phyloP scores from a whole-genome alignment of 1,139 yeast genomes.

The Sugiyamaella paludigena region DNA sequence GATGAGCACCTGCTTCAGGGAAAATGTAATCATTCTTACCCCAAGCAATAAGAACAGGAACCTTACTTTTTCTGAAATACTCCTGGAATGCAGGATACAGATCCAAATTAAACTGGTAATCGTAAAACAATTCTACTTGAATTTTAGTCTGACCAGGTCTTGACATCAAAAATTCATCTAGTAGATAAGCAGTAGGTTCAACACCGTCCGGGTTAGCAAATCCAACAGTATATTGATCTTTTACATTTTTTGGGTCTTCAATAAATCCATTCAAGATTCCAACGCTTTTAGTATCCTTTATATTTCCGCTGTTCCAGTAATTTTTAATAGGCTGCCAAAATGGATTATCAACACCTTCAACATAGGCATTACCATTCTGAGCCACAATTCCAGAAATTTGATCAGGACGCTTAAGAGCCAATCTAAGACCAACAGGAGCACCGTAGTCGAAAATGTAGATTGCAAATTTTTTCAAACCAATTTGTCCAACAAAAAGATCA shows the following conservation, averaged over 20 bases:
- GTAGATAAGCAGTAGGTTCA: slow-evolving; percentile 37
- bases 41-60: slow-evolving; percentile 45
- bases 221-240: slow-evolving; percentile 38
- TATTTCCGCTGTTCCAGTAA: slow-evolving; percentile 40
- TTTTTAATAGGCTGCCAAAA: slow-evolving; percentile 42
- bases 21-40: slow-evolving; percentile 45
- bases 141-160: slow-evolving; percentile 33
- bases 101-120: slow-evolving; percentile 39
- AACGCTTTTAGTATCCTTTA: slow-evolving; percentile 19
- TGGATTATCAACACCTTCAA: slow-evolving; percentile 39
- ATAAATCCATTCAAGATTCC: slow-evolving; percentile 26
- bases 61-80: slow-evolving; percentile 36
- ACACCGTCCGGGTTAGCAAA: slow-evolving; percentile 30
- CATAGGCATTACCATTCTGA: slow-evolving; percentile 49
- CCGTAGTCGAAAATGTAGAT: slow-evolving; percentile 47
- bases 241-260: slow-evolving; percentile 26
- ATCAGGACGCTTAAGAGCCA: slow-evolving; percentile 38
- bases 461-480: slow-evolving; percentile 36
- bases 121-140: slow-evolving; percentile 42
- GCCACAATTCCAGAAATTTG: slow-evolving; percentile 37
- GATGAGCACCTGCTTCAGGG: slow-evolving; percentile 39
- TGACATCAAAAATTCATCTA: slow-evolving; percentile 36
- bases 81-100: slow-evolving; percentile 42
- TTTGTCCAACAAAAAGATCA: slow-evolving; percentile 35
- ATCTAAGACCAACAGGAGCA: slow-evolving; percentile 43